Conservation (phyloP, 2,329 filamentous ascomycete genomes). For the Sclerotinia sclerotiorum region DNA sequence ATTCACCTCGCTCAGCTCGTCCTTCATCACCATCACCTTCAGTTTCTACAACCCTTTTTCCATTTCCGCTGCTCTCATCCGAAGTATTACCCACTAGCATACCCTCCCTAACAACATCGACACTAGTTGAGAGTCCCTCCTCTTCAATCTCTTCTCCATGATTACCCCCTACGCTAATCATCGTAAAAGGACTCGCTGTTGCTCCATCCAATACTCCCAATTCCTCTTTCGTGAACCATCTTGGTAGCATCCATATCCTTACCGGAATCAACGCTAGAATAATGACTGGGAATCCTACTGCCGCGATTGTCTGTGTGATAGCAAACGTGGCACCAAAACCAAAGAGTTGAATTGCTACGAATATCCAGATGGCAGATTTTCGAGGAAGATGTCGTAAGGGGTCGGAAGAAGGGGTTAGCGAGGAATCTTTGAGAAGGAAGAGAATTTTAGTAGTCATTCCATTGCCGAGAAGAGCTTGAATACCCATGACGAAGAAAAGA, state of each 20-base stretch:
- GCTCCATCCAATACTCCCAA: conserved; percentile 56
- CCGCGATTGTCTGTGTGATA: conserved; percentile 79
- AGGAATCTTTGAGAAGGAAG: conserved; percentile 64
- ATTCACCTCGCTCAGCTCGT: conserved; percentile 35
- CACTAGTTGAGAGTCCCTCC: conserved; percentile 23
- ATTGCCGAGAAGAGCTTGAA: conserved; percentile 73
- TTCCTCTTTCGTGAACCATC: conserved; percentile 36
- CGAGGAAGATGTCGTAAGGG: conserved; percentile 62
- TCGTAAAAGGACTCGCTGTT: conserved; percentile 54
- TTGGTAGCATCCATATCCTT: conserved; percentile 44
- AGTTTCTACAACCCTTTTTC: conserved; percentile 24
- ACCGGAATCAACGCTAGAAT: conserved; percentile 36
- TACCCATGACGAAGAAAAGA: conserved; percentile 82
- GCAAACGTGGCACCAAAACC: conserved; percentile 78
- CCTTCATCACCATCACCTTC: conserved; percentile 28
- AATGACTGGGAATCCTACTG: conserved; percentile 68
- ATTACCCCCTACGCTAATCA: conserved; percentile 39
- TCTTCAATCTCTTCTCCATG: conserved; percentile 41
- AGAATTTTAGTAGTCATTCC: conserved; percentile 74
- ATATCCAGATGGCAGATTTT: conserved; percentile 67
- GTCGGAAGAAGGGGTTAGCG: conserved; percentile 58
- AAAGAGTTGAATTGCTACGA: conserved; percentile 66
- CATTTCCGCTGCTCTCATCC: conserved; percentile 30
- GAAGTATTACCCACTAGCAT: conserved; percentile 28
- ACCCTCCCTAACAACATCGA: conserved; percentile 24